Evolutionary conservation across 331 rosid genomes (phyloP).

Genomic region (Pyrus hybrid): DNA sequence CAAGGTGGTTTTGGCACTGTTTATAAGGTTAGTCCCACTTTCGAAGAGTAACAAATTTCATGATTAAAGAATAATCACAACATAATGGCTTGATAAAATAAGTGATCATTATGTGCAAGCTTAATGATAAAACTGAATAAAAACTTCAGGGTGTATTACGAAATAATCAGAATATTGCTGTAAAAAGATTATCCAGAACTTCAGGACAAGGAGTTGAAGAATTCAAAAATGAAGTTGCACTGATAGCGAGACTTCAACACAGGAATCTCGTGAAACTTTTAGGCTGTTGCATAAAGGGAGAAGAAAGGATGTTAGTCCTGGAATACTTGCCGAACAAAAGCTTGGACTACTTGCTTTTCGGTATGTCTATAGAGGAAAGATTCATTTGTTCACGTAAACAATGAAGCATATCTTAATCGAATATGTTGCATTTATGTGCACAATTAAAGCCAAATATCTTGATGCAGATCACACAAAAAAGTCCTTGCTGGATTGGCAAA

Average conservation of each 20-base stretch:
- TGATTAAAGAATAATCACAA: neutral
- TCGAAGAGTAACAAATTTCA: neutral
- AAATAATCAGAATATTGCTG: slow-evolving; percentile 8
- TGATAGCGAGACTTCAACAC: too few relatives aligned
- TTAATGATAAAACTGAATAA: neutral
- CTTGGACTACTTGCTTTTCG: too few relatives aligned
- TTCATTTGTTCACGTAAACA: neutral
- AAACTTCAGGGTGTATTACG: slow-evolving; percentile 10
- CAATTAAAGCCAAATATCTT: neutral
- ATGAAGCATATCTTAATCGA: neutral
- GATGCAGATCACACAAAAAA: too few relatives aligned
- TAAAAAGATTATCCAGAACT: slow-evolving; percentile 12
- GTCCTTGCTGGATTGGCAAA: too few relatives aligned
- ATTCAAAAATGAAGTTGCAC: too few relatives aligned
- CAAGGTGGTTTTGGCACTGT: slow-evolving; percentile 22
- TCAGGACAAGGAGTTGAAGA: slow-evolving; percentile 21
- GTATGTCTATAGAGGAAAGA: neutral
- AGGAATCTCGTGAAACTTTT: slow-evolving; percentile 2
- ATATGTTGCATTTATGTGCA: neutral
- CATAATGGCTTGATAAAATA: too few relatives aligned
- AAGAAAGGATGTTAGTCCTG: neutral
- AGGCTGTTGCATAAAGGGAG: too few relatives aligned
- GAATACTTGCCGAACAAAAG: too few relatives aligned
- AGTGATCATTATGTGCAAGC: neutral
- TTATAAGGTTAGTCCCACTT: neutral